Base-by-base conservation (phyloP, 169 alveolate species). In the Cryptosporidium canis region DNA sequence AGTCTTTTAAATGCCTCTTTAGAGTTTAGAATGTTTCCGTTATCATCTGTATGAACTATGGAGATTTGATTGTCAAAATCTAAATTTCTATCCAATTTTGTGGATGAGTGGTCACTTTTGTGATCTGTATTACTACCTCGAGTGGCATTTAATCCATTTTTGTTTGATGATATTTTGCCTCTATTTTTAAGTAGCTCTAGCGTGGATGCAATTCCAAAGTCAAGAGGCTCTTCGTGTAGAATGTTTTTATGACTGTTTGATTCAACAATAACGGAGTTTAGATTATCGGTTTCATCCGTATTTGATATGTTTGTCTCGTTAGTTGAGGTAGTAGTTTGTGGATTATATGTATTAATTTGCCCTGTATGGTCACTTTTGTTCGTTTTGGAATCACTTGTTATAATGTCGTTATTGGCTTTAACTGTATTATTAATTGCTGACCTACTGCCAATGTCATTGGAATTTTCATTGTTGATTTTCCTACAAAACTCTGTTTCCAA, bases 401-500 rank as follows among this genome's bases (percentile, higher is more conserved):
- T 3, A 39, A 27, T 29, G n/a, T 61, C 65, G 7, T 27, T 31
- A n/a, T 48, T 27, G 16, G 27, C 27, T 0, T 67, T 67, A 48
- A n/a, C 21, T 18, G 16, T 21, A 8, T 18, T 37, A 27, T 27
- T 63, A 31, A 5, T 33, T 29, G 27, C 31, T 3, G 31, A n/a
- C n/a, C 27, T 33, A 27, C 11, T 33, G 1, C 7, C 2, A 27
- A 3, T 6, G 31, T 29, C 47, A 31, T 8, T 37, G 9, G 11
- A 0, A 24, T 16, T 33, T 2, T 5, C 12, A 7, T 33, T 31
- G 31, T 33, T 33, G 11, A 70, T 70, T 8, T 51, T 51, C 35
- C 67, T 70, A 48, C 84, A 70, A 55, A 70, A 70, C 53, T 70
- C 84, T 2, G 84, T 70, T 18, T 70, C 84, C 64, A 70, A 39